Conservation (phyloP, 1,139 yeast species). For the Geotrichum cucujoidarum region DNA sequence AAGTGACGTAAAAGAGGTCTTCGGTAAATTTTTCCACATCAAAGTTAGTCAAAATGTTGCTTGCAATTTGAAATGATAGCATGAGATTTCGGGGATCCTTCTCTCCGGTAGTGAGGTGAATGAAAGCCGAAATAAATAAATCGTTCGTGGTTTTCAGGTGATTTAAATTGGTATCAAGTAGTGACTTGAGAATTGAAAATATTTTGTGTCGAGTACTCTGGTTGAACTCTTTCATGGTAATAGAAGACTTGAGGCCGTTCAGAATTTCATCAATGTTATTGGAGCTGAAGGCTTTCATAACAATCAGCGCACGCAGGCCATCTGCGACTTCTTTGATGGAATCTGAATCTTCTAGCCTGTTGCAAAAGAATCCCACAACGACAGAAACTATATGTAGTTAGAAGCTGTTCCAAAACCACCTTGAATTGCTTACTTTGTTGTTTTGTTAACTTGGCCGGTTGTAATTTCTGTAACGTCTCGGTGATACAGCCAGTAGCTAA, state of each 20-base stretch:
- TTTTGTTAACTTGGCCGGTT: constrained; percentile 42
- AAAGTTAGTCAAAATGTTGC: constrained; percentile 45
- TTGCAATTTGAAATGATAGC: constrained; percentile 59
- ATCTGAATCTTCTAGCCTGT: constrained; percentile 61
- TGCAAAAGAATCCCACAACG: constrained; percentile 56
- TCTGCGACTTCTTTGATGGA: constrained; percentile 50
- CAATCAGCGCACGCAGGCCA: constrained; percentile 52
- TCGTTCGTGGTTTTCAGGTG: constrained; percentile 34
- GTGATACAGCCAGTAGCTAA: constrained; percentile 57
- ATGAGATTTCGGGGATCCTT: constrained; percentile 89
- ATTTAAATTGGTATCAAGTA: constrained; percentile 33
- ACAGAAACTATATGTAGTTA: constrained; percentile 38
- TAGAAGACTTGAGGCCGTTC: constrained; percentile 39
- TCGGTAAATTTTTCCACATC: constrained; percentile 43
- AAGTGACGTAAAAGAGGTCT: constrained; percentile 78
- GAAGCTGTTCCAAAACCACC: neutral
- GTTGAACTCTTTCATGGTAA: constrained; percentile 48
- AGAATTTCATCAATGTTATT: constrained; percentile 39
- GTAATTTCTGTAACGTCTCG: constrained; percentile 43
- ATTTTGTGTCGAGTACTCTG: constrained; percentile 48
- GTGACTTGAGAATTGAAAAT: constrained; percentile 46
- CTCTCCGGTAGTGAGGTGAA: constrained; percentile 75
- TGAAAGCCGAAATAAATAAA: constrained; percentile 50
- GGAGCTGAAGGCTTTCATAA: constrained; percentile 37
- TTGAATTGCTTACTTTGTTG: constrained; percentile 49